Conservation (phyloP, 2,329 filamentous ascomycete species). For the Aspergillus sp. region DNA sequence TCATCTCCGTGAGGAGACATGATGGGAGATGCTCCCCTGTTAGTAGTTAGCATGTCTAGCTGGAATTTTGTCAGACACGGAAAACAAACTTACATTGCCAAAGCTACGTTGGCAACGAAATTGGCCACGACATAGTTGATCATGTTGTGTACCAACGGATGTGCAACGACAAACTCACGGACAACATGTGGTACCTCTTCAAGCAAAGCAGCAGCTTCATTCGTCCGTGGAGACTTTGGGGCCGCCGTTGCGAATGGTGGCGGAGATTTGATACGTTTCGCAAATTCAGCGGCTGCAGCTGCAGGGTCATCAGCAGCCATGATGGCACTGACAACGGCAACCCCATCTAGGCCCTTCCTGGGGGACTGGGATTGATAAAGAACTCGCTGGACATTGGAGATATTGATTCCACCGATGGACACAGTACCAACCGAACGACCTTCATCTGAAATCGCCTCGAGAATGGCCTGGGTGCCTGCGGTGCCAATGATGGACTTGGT, state of each 20-base stretch:
- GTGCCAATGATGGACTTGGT: conserved; percentile 77
- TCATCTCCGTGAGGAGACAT: conserved; percentile 88
- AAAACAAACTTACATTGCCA: conserved; percentile 54
- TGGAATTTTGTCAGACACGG: no score
- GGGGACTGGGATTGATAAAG: conserved; percentile 61
- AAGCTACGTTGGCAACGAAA: conserved; percentile 84
- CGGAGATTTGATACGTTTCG: conserved; percentile 47
- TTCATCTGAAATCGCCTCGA: conserved; percentile 53
- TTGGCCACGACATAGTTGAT: conserved; percentile 96
- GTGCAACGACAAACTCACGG: conserved; percentile 54
- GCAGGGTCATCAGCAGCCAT: conserved; percentile 67
- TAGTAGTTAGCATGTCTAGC: conserved; percentile 9
- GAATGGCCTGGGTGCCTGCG: conserved; percentile 63
- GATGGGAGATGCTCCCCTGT: conserved; percentile 75
- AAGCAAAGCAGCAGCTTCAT: conserved; percentile 24
- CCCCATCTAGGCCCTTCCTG: conserved; percentile 65
- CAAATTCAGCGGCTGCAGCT: conserved; percentile 57
- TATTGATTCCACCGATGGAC: conserved; percentile 85
- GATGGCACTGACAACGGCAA: conserved; percentile 87
- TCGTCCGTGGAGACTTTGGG: conserved; percentile 19
- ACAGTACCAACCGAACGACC: conserved; percentile 51
- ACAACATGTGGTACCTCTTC: conserved; percentile 48
- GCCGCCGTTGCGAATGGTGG: conserved; percentile 28
- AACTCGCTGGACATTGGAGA: conserved; percentile 68
- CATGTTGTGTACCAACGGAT: conserved; percentile 90